phyloP scores from a whole-genome alignment of 2,329 filamentous ascomycete genomes.

The Colletotrichum higginsianum region DNA sequence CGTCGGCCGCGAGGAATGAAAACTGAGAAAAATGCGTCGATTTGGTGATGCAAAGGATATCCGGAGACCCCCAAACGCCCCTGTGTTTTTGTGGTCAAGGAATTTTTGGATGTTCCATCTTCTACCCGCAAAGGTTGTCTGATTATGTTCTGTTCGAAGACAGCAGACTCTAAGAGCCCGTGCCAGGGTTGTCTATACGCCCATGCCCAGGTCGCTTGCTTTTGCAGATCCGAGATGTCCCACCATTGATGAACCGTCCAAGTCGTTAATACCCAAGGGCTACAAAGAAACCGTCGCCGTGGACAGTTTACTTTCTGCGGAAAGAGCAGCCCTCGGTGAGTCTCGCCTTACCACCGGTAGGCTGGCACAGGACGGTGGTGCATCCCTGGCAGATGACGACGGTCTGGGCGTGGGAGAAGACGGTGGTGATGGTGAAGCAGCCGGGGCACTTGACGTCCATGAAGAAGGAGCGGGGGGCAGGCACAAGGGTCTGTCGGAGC shows the following conservation, averaged over 20 bases:
- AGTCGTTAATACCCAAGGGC: constrained; percentile 63
- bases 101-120: constrained; percentile 75
- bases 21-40: constrained; percentile 51
- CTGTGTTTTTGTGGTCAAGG: constrained; percentile 66
- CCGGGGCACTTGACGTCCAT: constrained; percentile 99
- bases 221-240: constrained; percentile 73
- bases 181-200: constrained; percentile 63
- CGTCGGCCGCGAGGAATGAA: constrained; percentile 30
- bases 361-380: constrained; percentile 99
- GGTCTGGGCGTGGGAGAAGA: constrained; percentile 99
- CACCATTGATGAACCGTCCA: constrained; percentile 65
- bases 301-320: constrained; percentile 94
- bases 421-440: constrained; percentile 99
- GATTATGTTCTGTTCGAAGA: constrained; percentile 58
- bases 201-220: constrained; percentile 61
- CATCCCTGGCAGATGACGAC: constrained; percentile 99
- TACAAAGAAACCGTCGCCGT: constrained; percentile 63
- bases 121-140: constrained; percentile 75
- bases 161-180: constrained; percentile 53
- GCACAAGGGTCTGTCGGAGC: constrained; percentile 83
- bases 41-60: constrained; percentile 80
- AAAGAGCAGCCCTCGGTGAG: constrained; percentile 99
- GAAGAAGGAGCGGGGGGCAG: constrained; percentile 98
- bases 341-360: constrained; percentile 98
- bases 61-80: constrained; percentile 83